Conservation (phyloP, 2,329 filamentous ascomycete genomes). For the Calonectria crousiana region DNA sequence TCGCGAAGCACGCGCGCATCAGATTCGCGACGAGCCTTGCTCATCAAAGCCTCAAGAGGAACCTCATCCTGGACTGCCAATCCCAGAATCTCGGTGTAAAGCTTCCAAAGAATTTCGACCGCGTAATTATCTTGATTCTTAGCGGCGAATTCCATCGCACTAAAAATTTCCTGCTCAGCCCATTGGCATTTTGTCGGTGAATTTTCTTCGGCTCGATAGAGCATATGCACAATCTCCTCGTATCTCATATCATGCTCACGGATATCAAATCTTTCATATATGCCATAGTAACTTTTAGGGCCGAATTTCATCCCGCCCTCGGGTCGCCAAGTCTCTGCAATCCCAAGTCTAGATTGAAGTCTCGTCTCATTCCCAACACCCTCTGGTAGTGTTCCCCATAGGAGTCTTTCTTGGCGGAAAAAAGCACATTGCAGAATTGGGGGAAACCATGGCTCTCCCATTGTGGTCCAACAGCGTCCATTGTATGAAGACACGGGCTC, state of each 20-base stretch:
- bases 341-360: constrained; percentile 9
- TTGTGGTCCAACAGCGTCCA: background rate
- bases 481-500: constrained; percentile 21
- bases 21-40: constrained; percentile 26
- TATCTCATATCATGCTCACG: background rate
- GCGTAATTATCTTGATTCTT: constrained; percentile 25
- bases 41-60: constrained; percentile 1
- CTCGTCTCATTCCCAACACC: background rate
- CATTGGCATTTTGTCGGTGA: background rate
- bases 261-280: background rate
- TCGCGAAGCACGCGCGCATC: constrained; percentile 22
- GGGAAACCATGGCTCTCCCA: constrained; percentile 29
- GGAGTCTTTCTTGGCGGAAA: constrained; percentile 22
- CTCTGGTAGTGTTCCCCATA: constrained; percentile 18
- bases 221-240: constrained; percentile 27
- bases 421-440: constrained; percentile 36
- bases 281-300: background rate
- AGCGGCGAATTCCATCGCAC: constrained; percentile 29
- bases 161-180: constrained; percentile 2
- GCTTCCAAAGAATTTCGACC: constrained; percentile 18
- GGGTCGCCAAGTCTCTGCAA: constrained; percentile 9
- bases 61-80: background rate
- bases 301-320: background rate
- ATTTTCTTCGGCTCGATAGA: constrained; percentile 26
- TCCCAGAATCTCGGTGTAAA: constrained; percentile 12